Evolutionary conservation across 768 basidiomycete genomes (phyloP).

Genomic region (Amanita pallidorosea): DNA sequence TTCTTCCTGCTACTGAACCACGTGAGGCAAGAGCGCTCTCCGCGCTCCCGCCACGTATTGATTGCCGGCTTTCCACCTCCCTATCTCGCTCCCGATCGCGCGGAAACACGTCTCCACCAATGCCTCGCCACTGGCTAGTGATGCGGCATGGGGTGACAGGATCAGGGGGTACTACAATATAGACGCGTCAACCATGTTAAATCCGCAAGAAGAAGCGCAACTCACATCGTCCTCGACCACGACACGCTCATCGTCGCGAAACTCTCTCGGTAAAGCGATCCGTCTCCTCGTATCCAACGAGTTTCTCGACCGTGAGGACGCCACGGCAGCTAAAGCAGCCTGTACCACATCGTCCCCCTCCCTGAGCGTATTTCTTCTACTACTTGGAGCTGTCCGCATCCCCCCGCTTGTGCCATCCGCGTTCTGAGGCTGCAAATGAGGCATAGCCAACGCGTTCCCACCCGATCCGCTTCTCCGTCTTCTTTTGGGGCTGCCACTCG

Average conservation of each 20-base stretch:
- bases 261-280: constrained; percentile 30
- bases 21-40: constrained; percentile 45
- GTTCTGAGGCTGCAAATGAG: neutral
- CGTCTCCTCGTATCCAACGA: constrained; percentile 29
- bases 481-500: neutral
- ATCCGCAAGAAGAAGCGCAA: neutral
- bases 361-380: constrained; percentile 2
- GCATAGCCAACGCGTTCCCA: neutral
- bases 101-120: neutral
- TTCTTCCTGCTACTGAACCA: constrained; percentile 31
- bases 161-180: constrained; percentile 20
- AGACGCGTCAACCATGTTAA: neutral
- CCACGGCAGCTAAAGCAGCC: constrained; percentile 52
- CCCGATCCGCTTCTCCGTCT: constrained; percentile 4
- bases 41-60: constrained; percentile 53
- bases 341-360: constrained; percentile 29
- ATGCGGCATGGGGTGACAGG: constrained; percentile 27
- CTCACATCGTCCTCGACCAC: constrained; percentile 7
- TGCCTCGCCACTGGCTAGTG: neutral
- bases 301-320: constrained; percentile 38
- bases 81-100: constrained; percentile 1
- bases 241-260: constrained; percentile 21
- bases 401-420: neutral
- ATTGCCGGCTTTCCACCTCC: constrained; percentile 38
- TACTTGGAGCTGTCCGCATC: neutral